Evolutionary conservation across 202 grass and related monocot genomes (phyloP).

Genomic region (Dendrocalamus latiflorus): DNA sequence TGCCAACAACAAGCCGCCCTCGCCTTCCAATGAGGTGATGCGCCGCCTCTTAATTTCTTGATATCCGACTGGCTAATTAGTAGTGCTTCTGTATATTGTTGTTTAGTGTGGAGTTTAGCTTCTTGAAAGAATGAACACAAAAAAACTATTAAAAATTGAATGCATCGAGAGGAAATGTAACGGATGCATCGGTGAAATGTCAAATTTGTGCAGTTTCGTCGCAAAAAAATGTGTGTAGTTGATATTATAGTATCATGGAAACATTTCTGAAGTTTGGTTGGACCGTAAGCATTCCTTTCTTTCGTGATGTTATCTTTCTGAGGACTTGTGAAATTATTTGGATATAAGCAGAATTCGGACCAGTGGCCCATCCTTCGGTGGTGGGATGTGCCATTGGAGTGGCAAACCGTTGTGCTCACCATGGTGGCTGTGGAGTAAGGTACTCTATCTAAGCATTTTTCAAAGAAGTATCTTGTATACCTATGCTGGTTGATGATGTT

Average conservation of each 20-base stretch:
- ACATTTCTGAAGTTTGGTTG: background rate
- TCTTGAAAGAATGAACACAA: background rate
- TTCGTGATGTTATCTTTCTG: background rate
- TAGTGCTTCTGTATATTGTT: background rate
- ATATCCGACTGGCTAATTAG: background rate
- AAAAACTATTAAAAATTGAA: background rate
- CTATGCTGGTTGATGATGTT: no score
- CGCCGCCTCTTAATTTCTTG: background rate
- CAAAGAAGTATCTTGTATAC: no score
- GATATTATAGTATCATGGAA: background rate
- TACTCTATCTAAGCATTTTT: slow-evolving; percentile 9
- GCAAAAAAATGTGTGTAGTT: background rate
- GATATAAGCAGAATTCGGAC: slow-evolving; percentile 27
- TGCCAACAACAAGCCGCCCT: slow-evolving; percentile 30
- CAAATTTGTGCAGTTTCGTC: background rate
- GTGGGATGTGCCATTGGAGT: slow-evolving; percentile 93
- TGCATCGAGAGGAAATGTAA: background rate
- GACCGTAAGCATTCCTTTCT: background rate
- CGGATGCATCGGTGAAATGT: background rate
- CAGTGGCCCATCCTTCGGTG: slow-evolving; percentile 61
- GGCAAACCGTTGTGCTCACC: slow-evolving; percentile 69
- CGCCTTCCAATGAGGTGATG: slow-evolving; percentile 47
- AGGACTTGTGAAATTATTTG: background rate
- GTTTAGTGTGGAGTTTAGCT: slow-evolving; percentile 10
- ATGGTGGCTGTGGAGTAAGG: slow-evolving; percentile 80